phyloP scores from a whole-genome alignment of 306 rosid genomes.

The Trichosanthes truncata region DNA sequence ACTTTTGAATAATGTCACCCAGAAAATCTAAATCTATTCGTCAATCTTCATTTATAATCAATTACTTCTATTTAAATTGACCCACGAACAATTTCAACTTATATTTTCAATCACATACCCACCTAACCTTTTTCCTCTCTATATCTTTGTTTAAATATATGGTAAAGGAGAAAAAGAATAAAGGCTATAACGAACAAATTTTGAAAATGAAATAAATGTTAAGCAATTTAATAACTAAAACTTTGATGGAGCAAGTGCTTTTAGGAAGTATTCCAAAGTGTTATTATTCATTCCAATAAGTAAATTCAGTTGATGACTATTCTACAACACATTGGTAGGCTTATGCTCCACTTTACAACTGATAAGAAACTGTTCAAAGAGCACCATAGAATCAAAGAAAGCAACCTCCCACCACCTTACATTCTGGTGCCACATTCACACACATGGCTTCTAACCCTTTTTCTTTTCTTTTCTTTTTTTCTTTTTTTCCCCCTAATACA shows the following conservation, averaged over 20 bases:
- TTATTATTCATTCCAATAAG: background rate
- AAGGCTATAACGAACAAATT: background rate
- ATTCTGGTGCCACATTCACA: background rate
- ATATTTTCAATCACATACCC: background rate
- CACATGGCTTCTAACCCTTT: conserved; percentile 3
- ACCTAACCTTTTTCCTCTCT: background rate
- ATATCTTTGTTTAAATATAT: background rate
- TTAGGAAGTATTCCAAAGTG: background rate
- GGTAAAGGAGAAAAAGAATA: background rate
- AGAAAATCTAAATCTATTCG: background rate
- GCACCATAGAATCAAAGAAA: background rate
- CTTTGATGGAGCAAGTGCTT: background rate
- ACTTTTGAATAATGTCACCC: background rate
- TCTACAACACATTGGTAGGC: background rate
- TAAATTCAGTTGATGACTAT: background rate
- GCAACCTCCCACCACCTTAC: background rate
- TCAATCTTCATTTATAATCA: background rate
- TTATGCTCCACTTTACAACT: background rate
- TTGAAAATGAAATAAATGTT: background rate
- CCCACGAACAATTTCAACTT: background rate
- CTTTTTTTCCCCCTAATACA: background rate
- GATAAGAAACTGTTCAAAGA: background rate
- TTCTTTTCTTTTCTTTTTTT: background rate
- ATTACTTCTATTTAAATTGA: background rate
- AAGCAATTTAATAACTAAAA: background rate